phyloP scores from a whole-genome alignment of 768 basidiomycete genomes.

The Serendipita sp. region DNA sequence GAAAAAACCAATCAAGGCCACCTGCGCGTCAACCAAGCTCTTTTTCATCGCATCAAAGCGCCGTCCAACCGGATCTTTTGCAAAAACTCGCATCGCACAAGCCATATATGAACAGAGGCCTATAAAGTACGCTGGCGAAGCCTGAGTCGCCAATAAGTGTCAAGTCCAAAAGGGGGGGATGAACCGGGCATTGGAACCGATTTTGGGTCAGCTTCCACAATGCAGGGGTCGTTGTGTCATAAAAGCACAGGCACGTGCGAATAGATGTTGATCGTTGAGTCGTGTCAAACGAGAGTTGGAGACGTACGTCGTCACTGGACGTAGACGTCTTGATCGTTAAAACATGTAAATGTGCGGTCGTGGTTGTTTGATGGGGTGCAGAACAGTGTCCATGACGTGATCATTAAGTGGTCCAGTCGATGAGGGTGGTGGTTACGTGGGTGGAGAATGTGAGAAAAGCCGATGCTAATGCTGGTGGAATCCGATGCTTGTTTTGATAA shows the following conservation, averaged over 20 bases:
- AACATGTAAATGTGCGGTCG: background rate
- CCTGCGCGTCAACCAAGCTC: background rate
- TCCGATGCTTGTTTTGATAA: background rate
- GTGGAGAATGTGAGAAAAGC: background rate
- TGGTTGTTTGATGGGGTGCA: background rate
- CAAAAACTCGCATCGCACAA: background rate
- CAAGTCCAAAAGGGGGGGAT: background rate
- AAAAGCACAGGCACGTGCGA: background rate
- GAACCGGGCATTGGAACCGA: background rate
- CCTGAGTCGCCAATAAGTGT: background rate
- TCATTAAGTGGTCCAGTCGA: background rate
- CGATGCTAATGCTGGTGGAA: background rate
- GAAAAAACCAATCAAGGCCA: background rate
- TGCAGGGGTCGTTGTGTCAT: background rate
- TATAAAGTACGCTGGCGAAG: background rate
- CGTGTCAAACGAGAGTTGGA: slow-evolving; percentile 2
- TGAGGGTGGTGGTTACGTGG: background rate
- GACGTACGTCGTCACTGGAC: slow-evolving; percentile 2
- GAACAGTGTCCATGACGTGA: background rate
- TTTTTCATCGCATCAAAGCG: background rate
- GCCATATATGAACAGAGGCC: too few species aligned
- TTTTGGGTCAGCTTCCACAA: background rate
- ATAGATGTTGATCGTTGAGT: background rate
- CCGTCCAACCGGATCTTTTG: background rate
- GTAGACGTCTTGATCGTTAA: background rate